A percentile compares a stretch with the other conserved stretches of the same genome.
These are phyloP conservation scores for Trifolium fragiferum DNA, from an alignment of 306 rosid species.

Conservation along the genomic window DNA sequence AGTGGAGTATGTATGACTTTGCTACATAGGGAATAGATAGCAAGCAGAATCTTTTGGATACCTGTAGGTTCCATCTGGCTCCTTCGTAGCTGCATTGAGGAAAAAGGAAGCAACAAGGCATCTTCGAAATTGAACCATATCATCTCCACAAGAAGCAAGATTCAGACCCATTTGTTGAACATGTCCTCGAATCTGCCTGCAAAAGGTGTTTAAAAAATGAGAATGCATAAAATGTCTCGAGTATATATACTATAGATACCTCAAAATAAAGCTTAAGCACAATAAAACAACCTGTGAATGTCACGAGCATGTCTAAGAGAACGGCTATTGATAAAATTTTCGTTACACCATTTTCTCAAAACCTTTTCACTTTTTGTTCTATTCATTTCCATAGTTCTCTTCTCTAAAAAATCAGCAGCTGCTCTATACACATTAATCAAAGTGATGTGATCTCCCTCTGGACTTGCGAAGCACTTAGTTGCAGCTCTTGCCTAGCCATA, in stretches of 20 bases:
- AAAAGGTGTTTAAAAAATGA: slow-evolving; percentile 38
- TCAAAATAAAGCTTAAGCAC: slow-evolving; percentile 18
- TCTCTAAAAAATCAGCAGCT: slow-evolving; percentile 66
- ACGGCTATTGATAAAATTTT: slow-evolving; percentile 81
- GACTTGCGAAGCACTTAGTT: slow-evolving; percentile 75
- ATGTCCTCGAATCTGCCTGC: no score
- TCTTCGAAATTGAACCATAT: slow-evolving; percentile 75
- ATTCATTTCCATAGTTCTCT: slow-evolving; percentile 58
- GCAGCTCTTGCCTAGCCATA: slow-evolving; percentile 72
- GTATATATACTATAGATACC: neutral
- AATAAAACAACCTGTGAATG: slow-evolving; percentile 69
- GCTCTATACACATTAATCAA: slow-evolving; percentile 82
- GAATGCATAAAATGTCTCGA: slow-evolving; percentile 35
- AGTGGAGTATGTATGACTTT: no score
- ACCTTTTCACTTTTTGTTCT: slow-evolving; percentile 69
- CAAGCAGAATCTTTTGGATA: slow-evolving; percentile 35
- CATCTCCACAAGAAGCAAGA: slow-evolving; percentile 81
- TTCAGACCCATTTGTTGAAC: slow-evolving; percentile 78
- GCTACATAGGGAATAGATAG: neutral
- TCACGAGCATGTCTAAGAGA: slow-evolving; percentile 92
- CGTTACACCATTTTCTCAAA: slow-evolving; percentile 90
- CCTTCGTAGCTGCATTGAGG: slow-evolving; percentile 82
- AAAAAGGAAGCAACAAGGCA: slow-evolving; percentile 96
- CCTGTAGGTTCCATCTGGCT: slow-evolving; percentile 96
- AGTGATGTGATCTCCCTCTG: slow-evolving; percentile 90